Base-by-base conservation (phyloP, 257 asterid genomes). In the Striga asiatica region DNA sequence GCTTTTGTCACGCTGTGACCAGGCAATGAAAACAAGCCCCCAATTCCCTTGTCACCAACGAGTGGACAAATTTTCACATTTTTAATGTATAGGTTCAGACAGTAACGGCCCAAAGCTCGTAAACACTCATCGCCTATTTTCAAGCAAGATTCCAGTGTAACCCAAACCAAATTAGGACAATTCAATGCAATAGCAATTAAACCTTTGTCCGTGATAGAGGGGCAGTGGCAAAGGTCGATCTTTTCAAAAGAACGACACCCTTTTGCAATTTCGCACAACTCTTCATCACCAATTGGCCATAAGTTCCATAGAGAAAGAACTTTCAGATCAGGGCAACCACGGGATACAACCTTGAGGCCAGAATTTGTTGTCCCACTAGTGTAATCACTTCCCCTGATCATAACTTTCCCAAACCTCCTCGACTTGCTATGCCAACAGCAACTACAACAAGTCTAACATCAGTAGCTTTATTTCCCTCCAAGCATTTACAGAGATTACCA, bases 381-480 rank as follows among this genome's bases (percentile, higher is more conserved):
- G n/a, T 79, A 51, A 49, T 60, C 56, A 66, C 65, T 74, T 60
- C 93, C 96, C 35, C 84, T 66, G 27, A 89, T 73, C 16, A 88
- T 78, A 63, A 89, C 78, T 86, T 86, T 16, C 96, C 96, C 61
- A 89, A 69, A 62, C 96, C 94, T 65, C 97, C 96, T 37, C 81
- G 80, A 49, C 68, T 64, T 34, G 76, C 72, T 9, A 81, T 77
- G 38, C 97, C 97, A 54, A 85, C 85, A 56, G 97, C 81, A 68
- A 89, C 71, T 21, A 96, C 80, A 64, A 89, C 89, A 39, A 89
- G 76, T 74, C 94, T 78, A 22, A 83, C 78, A 70, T 85, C 94
- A 3, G 96, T 81, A 22, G 93, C 96, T 25, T 79, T 85, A 64
- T 79, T 85, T 56, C 96, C 97, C 50, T 85, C 91, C 70, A 85